phyloP scores from a whole-genome alignment of 192 early-diverging fungal species.

The Coemansia sp. region DNA sequence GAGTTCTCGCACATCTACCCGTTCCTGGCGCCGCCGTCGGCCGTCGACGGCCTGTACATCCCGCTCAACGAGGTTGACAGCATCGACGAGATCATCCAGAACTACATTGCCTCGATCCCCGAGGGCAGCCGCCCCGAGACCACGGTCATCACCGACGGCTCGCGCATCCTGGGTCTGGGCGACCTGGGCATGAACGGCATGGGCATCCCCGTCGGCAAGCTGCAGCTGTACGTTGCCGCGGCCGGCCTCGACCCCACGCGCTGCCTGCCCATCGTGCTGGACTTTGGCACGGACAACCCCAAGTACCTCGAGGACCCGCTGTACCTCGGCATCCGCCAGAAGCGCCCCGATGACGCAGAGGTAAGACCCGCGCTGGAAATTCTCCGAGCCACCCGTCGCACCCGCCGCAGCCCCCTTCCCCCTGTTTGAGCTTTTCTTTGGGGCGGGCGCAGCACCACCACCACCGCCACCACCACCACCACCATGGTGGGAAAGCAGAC shows the following conservation, averaged over 20 bases:
- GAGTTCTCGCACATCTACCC: slow-evolving; percentile 88
- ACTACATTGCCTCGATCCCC: slow-evolving; percentile 67
- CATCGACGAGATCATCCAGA: slow-evolving; percentile 71
- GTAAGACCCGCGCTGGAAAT: slow-evolving; percentile 31
- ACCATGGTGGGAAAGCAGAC: no score
- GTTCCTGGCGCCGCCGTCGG: slow-evolving; percentile 70
- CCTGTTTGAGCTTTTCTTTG: background rate
- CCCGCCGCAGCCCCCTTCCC: slow-evolving; percentile 2
- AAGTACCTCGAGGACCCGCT: slow-evolving; percentile 79
- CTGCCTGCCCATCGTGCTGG: slow-evolving; percentile 88
- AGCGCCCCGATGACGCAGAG: slow-evolving; percentile 59
- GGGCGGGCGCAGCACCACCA: no score
- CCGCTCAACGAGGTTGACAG: slow-evolving; percentile 70
- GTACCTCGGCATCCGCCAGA: slow-evolving; percentile 78
- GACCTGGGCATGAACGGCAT: slow-evolving; percentile 94
- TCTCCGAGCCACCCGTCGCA: no score
- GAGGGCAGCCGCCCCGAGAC: slow-evolving; percentile 68
- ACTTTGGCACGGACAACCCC: slow-evolving; percentile 88
- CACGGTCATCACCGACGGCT: slow-evolving; percentile 94
- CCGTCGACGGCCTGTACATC: slow-evolving; percentile 84
- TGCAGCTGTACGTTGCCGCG: slow-evolving; percentile 85
- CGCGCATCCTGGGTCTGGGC: slow-evolving; percentile 89
- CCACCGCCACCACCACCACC: no score
- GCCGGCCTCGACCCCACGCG: slow-evolving; percentile 81
- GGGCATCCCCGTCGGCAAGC: slow-evolving; percentile 94